A percentile compares a stretch with the other conserved stretches of the same genome.
Conservation (phyloP, 768 basidiomycete species). For the Tylopilus sp. region DNA sequence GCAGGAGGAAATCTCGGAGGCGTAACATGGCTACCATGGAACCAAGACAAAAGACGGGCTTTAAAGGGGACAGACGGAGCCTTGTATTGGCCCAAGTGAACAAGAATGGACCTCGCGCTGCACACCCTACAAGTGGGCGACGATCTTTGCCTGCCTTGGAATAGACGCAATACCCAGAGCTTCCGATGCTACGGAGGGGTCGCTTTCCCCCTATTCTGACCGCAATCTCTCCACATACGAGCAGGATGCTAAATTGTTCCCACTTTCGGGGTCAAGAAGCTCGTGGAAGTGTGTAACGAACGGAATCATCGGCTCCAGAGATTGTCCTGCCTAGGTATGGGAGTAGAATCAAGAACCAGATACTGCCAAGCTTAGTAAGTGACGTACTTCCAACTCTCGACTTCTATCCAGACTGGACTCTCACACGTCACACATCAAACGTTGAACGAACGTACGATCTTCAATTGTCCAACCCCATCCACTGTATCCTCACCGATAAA, state of each 20-base stretch:
- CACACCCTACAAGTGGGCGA: constrained; percentile 47
- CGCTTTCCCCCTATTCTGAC: constrained; percentile 70
- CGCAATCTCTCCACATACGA: constrained; percentile 72
- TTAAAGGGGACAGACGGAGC: constrained; percentile 74
- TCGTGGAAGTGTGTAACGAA: constrained; percentile 63
- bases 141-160: constrained; percentile 67
- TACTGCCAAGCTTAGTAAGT: too few relatives aligned
- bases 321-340: too few relatives aligned
- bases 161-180: constrained; percentile 57
- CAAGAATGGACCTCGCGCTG: constrained; percentile 33
- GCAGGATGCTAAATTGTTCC: constrained; percentile 69
- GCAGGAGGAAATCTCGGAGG: constrained; percentile 72
- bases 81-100: constrained; percentile 56
- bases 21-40: constrained; percentile 71
- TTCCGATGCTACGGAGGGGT: constrained; percentile 50
- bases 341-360: too few relatives aligned
- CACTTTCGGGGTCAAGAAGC: constrained; percentile 81
- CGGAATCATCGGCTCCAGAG: constrained; percentile 27
- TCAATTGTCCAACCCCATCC: too few relatives aligned
- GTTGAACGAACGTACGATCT: too few relatives aligned
- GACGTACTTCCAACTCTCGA: too few relatives aligned
- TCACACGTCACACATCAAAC: too few relatives aligned
- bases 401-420: too few relatives aligned
- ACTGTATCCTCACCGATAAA: too few relatives aligned
- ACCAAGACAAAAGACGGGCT: constrained; percentile 61